Base-by-base conservation (phyloP, 768 basidiomycete species). In the Leccinellum luteum region DNA sequence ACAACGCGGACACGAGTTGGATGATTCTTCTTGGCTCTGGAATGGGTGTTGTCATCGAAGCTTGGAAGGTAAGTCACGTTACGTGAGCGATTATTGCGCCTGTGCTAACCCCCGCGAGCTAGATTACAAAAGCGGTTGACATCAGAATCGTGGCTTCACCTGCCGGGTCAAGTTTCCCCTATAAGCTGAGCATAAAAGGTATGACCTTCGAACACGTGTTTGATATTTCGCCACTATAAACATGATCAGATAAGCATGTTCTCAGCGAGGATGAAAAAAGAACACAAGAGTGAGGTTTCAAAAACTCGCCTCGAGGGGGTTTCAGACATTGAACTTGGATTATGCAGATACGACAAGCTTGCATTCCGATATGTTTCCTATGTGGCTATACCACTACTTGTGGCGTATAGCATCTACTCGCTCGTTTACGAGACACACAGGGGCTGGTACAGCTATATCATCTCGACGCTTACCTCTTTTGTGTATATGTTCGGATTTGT, bases 401-500 rank as follows among this genome's bases (percentile, higher is more conserved):
- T 81, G 32, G 86, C 74, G 23, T 94, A 94, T 70, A 85, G 89
- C 17, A 75, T 87, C 58, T 94, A 94, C 66, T 92, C 90, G 27
- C 78, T 94, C 23, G 60, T 93, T 28, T 90, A 90, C 65, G 84
- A 92, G 66, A 87, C 87, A 0, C 94, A 97, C 73, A 83, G 85
- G 63, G 90, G 93, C 55, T 98, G 95, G 96, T 98, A 98, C 74
- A 93, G 91, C 64, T 99, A 97, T 73, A 79, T 92, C 54, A 93
- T 98, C 57, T 87, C 92, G 44, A 97, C 95, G 2, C 80, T 96
- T 54, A 95, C 94, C 31, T 92, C 90, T 28, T 94, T 92, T 72
- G 90, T 94, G 38, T 93, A 94, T 68, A 93, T 94, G 87, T 98
- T 98, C 73, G 97, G 96, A 59, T 99, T 99, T 73, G 94, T 97